Percentiles rank a stretch among this genome's conserved stretches.
Evolutionary conservation across 148 eudicot species (phyloP).

Genomic region (Fagopyrum homotropicum): DNA sequence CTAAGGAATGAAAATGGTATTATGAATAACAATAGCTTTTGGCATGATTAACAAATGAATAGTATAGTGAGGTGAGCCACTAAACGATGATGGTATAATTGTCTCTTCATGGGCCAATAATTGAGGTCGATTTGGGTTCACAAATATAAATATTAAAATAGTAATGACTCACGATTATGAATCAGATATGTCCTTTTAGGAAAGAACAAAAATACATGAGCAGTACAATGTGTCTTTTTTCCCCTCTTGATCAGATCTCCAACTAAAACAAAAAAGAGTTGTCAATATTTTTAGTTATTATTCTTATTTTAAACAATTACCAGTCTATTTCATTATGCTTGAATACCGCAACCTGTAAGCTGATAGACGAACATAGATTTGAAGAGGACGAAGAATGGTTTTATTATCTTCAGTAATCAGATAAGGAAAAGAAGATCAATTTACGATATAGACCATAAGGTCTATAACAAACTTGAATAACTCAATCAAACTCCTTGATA

Average conservation of each 20-base stretch:
- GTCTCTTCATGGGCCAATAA: not conserved
- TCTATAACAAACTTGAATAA: no score
- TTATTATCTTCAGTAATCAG: no score
- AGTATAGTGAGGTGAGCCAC: not conserved
- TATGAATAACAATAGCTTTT: not conserved
- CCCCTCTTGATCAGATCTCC: constrained; percentile 3
- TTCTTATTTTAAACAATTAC: not conserved
- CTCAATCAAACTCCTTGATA: no score
- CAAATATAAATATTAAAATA: not conserved
- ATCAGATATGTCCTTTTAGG: constrained; percentile 10
- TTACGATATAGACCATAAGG: no score
- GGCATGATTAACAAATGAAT: constrained; percentile 8
- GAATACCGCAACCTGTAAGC: no score
- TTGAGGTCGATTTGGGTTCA: not conserved
- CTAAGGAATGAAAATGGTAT: not conserved
- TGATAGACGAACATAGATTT: no score
- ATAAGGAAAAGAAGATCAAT: no score
- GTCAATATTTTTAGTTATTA: not conserved
- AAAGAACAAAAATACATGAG: constrained; percentile 4
- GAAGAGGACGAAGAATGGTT: no score
- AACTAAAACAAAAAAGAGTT: not conserved
- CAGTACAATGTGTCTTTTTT: constrained; percentile 4
- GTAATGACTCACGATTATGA: constrained; percentile 1
- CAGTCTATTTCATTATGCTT: not conserved
- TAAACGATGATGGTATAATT: not conserved